Percentiles rank a stretch among this genome's conserved stretches.
These are phyloP conservation scores for Xerocomus spinulosus DNA, from an alignment of 768 basidiomycete genomes.

Conservation along the genomic window DNA sequence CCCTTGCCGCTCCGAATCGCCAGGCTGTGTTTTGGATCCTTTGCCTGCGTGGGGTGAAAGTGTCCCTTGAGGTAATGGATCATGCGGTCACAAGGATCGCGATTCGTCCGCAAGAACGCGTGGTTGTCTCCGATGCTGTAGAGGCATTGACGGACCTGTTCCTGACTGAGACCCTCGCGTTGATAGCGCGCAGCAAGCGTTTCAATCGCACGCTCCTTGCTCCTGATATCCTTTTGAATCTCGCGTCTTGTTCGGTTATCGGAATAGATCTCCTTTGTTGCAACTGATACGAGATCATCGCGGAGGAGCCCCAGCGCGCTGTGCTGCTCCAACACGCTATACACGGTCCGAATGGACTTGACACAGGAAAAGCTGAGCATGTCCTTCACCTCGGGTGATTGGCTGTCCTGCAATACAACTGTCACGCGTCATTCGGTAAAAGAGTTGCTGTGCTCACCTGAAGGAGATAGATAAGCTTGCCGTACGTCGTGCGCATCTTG, in stretches of 20 bases:
- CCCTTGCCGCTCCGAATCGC: conserved; percentile 79
- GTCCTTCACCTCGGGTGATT: conserved; percentile 76
- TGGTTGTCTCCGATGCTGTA: conserved; percentile 91
- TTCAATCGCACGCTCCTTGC: conserved; percentile 83
- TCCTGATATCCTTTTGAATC: conserved; percentile 80
- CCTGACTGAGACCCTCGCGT: conserved; percentile 54
- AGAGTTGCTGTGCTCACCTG: conserved; percentile 46
- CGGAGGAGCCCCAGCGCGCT: conserved; percentile 65
- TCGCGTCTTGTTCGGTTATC: conserved; percentile 68
- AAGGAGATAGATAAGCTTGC: conserved; percentile 78
- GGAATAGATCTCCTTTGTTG: conserved; percentile 79
- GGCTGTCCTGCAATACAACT: conserved; percentile 60
- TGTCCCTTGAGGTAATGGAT: conserved; percentile 69
- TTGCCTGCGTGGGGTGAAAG: conserved; percentile 70
- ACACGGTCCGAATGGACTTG: conserved; percentile 70
- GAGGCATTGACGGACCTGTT: conserved; percentile 69
- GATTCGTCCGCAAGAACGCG: conserved; percentile 79
- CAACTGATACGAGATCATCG: conserved; percentile 68
- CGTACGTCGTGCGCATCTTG: conserved; percentile 87
- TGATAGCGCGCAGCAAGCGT: conserved; percentile 61
- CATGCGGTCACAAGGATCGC: conserved; percentile 86
- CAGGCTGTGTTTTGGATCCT: conserved; percentile 60
- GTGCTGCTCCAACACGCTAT: conserved; percentile 59
- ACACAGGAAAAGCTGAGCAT: conserved; percentile 78
- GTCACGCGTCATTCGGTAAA: background rate